A percentile compares a stretch with the other conserved stretches of the same genome.
Conservation (phyloP, 805 yeast genomes). For the Lipomyces yamadae region DNA sequence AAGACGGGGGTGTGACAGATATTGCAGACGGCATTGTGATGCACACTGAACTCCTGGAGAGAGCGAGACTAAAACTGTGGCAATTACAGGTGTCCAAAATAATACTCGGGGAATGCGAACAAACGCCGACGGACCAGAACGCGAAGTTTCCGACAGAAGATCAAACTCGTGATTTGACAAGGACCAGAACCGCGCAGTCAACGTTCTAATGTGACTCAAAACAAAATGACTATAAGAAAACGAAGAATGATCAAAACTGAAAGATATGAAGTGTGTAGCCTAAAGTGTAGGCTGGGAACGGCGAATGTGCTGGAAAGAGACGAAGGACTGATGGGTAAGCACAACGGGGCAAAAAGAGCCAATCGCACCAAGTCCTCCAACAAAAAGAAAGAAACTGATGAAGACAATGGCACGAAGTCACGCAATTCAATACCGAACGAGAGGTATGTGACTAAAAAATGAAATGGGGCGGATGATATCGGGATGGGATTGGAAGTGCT, state of each 20-base stretch:
- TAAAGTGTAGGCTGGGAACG: not conserved
- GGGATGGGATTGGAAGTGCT: slow-evolving; percentile 11
- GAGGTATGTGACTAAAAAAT: slow-evolving; percentile 1
- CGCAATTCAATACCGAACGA: slow-evolving; percentile 1
- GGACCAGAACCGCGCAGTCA: slow-evolving; percentile 19
- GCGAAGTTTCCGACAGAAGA: slow-evolving; percentile 17
- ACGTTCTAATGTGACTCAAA: not conserved
- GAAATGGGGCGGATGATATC: slow-evolving; percentile 18
- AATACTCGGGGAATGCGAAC: not conserved
- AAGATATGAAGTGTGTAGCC: not conserved
- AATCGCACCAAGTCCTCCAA: slow-evolving; percentile 12
- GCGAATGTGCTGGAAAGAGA: not conserved
- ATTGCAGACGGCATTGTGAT: slow-evolving; percentile 30
- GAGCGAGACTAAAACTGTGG: not conserved
- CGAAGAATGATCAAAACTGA: slow-evolving; percentile 1
- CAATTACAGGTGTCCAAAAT: not conserved
- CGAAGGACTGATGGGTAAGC: slow-evolving; percentile 2
- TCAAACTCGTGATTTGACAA: slow-evolving; percentile 22
- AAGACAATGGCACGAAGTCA: slow-evolving; percentile 13
- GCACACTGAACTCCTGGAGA: not conserved
- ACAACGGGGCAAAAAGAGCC: not conserved
- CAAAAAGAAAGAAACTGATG: not conserved
- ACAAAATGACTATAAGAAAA: slow-evolving; percentile 4
- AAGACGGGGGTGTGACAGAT: slow-evolving; percentile 30
- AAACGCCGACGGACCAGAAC: slow-evolving; percentile 11